phyloP scores from a whole-genome alignment of 2,329 filamentous ascomycete genomes.

The Diaporthe ilicicola region DNA sequence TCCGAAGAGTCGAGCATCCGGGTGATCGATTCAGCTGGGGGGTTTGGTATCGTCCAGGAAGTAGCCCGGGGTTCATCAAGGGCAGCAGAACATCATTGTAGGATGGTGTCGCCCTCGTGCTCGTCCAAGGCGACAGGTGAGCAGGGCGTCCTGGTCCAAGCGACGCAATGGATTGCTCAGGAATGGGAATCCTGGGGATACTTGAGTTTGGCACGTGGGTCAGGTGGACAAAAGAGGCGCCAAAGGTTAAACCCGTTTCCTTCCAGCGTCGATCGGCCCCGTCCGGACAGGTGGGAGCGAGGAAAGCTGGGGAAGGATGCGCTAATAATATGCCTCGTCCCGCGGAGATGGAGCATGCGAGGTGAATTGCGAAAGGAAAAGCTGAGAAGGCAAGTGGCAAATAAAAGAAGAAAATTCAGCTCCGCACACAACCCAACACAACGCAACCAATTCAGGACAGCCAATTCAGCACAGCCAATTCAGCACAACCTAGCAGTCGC shows the following conservation, averaged over 20 bases:
- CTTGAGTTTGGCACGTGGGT: not conserved
- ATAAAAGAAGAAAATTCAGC: not conserved
- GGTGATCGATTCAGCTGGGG: not conserved
- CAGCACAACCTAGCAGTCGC: not conserved
- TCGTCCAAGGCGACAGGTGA: not conserved
- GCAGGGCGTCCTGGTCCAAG: not conserved
- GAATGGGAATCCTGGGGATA: not conserved
- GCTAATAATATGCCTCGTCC: slow-evolving; percentile 10
- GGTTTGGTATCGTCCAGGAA: not conserved
- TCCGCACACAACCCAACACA: not conserved
- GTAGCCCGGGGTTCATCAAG: slow-evolving; percentile 1
- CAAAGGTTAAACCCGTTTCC: not conserved
- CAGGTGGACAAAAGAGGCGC: slow-evolving; percentile 7
- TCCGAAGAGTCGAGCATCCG: too few species aligned
- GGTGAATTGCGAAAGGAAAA: not conserved
- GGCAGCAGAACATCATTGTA: not conserved
- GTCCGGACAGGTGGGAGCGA: not conserved
- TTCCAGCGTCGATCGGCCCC: slow-evolving; percentile 9
- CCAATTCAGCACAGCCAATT: not conserved
- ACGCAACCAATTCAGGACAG: not conserved
- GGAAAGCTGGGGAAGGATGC: slow-evolving; percentile 15
- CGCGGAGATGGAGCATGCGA: not conserved
- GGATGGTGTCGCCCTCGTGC: not conserved
- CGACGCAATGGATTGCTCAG: not conserved
- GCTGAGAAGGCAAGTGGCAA: slow-evolving; percentile 1